Percentiles rank a stretch among this genome's conserved stretches.
Evolutionary conservation across 495 filamentous ascomycete genomes (phyloP).

Genomic region (Penicillium mononematosum): DNA sequence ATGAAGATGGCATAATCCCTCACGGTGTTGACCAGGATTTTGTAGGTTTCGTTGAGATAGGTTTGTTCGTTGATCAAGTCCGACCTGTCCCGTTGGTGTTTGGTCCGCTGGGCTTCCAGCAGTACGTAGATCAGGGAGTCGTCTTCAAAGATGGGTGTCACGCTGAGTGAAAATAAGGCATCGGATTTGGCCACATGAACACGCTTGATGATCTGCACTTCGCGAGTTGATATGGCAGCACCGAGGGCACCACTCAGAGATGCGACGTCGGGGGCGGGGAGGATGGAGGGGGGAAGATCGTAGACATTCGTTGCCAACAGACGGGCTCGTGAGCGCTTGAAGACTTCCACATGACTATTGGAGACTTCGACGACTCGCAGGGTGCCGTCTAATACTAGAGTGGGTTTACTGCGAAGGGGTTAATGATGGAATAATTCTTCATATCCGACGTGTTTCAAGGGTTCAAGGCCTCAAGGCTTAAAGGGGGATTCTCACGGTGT

Average conservation of each 20-base stretch:
- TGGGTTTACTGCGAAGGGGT: slow-evolving; percentile 30
- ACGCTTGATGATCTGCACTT: slow-evolving; percentile 32
- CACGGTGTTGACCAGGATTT: slow-evolving; percentile 61
- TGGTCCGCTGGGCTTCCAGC: slow-evolving; percentile 44
- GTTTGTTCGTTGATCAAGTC: slow-evolving; percentile 37
- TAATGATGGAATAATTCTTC: not conserved
- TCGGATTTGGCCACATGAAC: slow-evolving; percentile 26
- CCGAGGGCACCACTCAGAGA: slow-evolving; percentile 44
- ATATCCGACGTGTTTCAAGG: not conserved
- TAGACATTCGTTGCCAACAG: slow-evolving; percentile 46
- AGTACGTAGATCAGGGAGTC: slow-evolving; percentile 45
- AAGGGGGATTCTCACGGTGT: slow-evolving; percentile 31
- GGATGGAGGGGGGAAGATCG: slow-evolving; percentile 31
- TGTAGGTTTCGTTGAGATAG: slow-evolving; percentile 58
- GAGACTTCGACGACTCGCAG: slow-evolving; percentile 50
- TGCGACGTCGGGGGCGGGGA: slow-evolving; percentile 38
- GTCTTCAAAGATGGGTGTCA: slow-evolving; percentile 54
- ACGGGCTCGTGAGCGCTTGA: slow-evolving; percentile 36
- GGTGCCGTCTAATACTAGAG: slow-evolving; percentile 48
- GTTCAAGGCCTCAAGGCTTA: not conserved
- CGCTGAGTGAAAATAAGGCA: slow-evolving; percentile 40
- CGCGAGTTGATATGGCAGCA: slow-evolving; percentile 41
- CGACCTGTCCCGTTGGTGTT: slow-evolving; percentile 11
- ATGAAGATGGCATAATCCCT: slow-evolving; percentile 70
- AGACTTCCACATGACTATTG: slow-evolving; percentile 44